Conservation (phyloP, 108 stramenopile species). For the Asterionellopsis glacialis region DNA sequence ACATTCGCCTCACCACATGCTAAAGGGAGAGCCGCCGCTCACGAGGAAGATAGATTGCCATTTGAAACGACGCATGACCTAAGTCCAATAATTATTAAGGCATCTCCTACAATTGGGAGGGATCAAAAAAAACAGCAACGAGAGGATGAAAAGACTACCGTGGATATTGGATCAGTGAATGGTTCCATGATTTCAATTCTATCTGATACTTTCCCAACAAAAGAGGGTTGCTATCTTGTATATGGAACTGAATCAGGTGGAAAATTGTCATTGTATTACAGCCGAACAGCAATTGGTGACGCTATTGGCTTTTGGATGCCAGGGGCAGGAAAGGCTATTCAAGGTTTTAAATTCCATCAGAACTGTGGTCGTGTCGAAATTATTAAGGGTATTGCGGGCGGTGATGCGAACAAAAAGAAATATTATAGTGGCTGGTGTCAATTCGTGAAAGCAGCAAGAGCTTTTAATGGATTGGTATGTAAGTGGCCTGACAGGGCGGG, state of each 20-base stretch:
- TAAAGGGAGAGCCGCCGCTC: no score
- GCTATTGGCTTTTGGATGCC: slow-evolving; percentile 65
- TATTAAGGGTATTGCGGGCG: slow-evolving; percentile 72
- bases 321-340: slow-evolving; percentile 46
- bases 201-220: neutral
- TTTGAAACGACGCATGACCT: no score
- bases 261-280: slow-evolving; percentile 50
- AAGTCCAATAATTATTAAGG: no score
- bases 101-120: no score
- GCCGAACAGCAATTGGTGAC: slow-evolving; percentile 28
- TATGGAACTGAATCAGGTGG: slow-evolving; percentile 58
- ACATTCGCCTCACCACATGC: no score
- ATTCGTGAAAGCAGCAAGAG: slow-evolving; percentile 57
- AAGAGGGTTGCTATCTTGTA: slow-evolving; percentile 54
- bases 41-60: no score
- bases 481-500: slow-evolving; percentile 49
- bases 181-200: no score
- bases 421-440: slow-evolving; percentile 73
- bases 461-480: slow-evolving; percentile 54
- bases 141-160: no score
- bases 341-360: slow-evolving; percentile 70
- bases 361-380: slow-evolving; percentile 48
- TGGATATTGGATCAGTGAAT: no score
- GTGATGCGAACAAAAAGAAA: slow-evolving; percentile 64
- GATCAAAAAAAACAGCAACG: no score